Evolutionary conservation across 1,284 basidiomycete species (phyloP).

Genomic region (Ceratobasidium sp.): DNA sequence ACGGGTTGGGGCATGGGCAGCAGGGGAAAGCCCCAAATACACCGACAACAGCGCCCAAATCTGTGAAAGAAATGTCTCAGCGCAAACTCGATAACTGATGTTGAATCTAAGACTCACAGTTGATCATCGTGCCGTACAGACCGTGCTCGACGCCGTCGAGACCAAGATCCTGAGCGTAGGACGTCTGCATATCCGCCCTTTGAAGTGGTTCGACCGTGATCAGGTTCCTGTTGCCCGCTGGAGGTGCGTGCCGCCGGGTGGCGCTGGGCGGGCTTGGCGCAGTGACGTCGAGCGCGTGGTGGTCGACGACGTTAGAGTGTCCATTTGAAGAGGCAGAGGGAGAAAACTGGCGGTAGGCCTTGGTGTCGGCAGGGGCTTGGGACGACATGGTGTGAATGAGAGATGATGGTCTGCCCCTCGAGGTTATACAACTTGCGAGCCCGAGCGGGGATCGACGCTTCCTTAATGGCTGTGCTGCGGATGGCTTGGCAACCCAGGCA

Average conservation of each 20-base stretch:
- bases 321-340: constrained; percentile 21
- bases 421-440: constrained; percentile 7
- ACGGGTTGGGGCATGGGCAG: constrained; percentile 59
- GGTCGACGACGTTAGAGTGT: constrained; percentile 69
- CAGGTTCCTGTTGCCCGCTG: constrained; percentile 57
- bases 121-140: constrained; percentile 83
- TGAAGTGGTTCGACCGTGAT: constrained; percentile 85
- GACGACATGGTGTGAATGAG: constrained; percentile 59
- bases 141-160: constrained; percentile 76
- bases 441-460: constrained; percentile 27
- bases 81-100: constrained; percentile 55
- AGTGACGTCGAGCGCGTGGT: constrained; percentile 73
- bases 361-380: constrained; percentile 57
- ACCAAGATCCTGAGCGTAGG: constrained; percentile 89
- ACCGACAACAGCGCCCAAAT: constrained; percentile 68
- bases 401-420: neutral
- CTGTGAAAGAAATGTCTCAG: constrained; percentile 4
- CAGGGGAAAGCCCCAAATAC: constrained; percentile 72
- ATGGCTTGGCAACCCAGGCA: constrained; percentile 5
- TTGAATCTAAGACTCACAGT: constrained; percentile 55
- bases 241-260: constrained; percentile 61
- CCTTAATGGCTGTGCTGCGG: constrained; percentile 42
- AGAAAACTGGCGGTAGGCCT: constrained; percentile 62
- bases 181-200: constrained; percentile 87
- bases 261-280: constrained; percentile 69